These are phyloP conservation scores for Penicillium capsulatum DNA, from an alignment of 2,329 filamentous ascomycete genomes.

Conservation along the genomic window DNA sequence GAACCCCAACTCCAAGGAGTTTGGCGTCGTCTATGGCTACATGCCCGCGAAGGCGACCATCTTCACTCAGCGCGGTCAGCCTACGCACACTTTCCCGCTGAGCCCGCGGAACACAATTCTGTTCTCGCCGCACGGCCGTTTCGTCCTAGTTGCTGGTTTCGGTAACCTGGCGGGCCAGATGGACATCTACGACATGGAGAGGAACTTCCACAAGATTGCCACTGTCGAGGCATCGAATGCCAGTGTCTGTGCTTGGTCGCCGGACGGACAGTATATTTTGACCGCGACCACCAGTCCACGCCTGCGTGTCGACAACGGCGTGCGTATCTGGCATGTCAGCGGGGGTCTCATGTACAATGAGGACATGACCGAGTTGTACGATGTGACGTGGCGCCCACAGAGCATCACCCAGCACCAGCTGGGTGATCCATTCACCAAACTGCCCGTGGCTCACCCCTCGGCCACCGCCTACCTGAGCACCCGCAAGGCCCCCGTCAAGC, in stretches of 20 bases:
- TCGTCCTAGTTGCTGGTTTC: constrained; percentile 91
- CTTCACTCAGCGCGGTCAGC: constrained; percentile 83
- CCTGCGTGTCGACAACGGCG: constrained; percentile 91
- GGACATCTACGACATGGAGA: constrained; percentile 93
- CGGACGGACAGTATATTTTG: constrained; percentile 90
- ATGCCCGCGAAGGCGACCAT: constrained; percentile 99
- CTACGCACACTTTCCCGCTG: constrained; percentile 79
- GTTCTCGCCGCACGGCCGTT: constrained; percentile 90
- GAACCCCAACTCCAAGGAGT: constrained; percentile 97
- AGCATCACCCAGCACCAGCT: constrained; percentile 56
- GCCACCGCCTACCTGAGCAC: constrained; percentile 77
- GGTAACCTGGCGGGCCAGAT: constrained; percentile 96
- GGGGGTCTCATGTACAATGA: constrained; percentile 91
- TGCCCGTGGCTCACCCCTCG: constrained; percentile 76
- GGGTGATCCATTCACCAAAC: constrained; percentile 66
- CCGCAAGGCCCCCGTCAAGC: constrained; percentile 91
- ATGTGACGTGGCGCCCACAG: constrained; percentile 82
- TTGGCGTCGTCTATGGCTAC: constrained; percentile 94
- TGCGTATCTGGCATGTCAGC: constrained; percentile 90
- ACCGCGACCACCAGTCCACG: constrained; percentile 97
- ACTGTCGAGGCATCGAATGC: constrained; percentile 95
- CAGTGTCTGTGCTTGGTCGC: constrained; percentile 95
- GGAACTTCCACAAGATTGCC: constrained; percentile 85
- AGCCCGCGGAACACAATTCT: constrained; percentile 89
- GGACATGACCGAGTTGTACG: constrained; percentile 91